Percentiles rank a stretch among this genome's conserved stretches.
These are phyloP conservation scores for Passalora sequoiae DNA, from an alignment of 2,329 filamentous ascomycete genomes.

Conservation along the genomic window DNA sequence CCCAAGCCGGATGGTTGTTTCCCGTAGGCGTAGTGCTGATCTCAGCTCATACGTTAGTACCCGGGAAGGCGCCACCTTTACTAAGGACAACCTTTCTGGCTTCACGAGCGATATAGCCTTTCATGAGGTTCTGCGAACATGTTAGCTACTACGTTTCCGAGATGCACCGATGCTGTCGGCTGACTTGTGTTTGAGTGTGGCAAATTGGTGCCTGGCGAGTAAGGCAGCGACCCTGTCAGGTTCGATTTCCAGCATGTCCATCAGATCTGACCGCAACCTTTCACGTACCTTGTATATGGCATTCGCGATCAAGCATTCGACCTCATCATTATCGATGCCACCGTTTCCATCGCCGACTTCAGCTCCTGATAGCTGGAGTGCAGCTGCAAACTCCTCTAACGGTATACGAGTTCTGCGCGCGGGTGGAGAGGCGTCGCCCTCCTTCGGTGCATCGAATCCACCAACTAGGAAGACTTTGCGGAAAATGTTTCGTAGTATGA, in stretches of 20 bases:
- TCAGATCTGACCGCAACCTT: too few relatives aligned
- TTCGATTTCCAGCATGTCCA: background rate
- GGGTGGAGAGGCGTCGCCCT: slow-evolving; percentile 53
- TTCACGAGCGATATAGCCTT: slow-evolving; percentile 93
- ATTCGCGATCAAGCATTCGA: slow-evolving; percentile 90
- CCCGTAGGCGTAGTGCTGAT: too few relatives aligned
- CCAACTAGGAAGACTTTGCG: slow-evolving; percentile 84
- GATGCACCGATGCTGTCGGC: background rate
- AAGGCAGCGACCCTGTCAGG: slow-evolving; percentile 2
- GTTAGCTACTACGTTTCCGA: slow-evolving; percentile 10
- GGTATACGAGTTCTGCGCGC: slow-evolving; percentile 69
- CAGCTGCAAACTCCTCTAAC: slow-evolving; percentile 77
- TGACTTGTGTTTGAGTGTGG: slow-evolving; percentile 1
- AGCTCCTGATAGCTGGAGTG: slow-evolving; percentile 63
- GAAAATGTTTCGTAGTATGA: slow-evolving; percentile 83
- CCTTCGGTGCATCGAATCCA: slow-evolving; percentile 73
- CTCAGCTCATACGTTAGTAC: slow-evolving; percentile 66
- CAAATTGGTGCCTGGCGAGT: slow-evolving; percentile 11
- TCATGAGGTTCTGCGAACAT: slow-evolving; percentile 72
- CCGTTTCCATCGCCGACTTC: slow-evolving; percentile 51
- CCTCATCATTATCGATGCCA: slow-evolving; percentile 77
- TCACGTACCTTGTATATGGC: slow-evolving; percentile 88
- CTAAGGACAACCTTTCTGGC: slow-evolving; percentile 86
- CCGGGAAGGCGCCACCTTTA: slow-evolving; percentile 83
- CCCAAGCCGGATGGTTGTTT: too few relatives aligned